Evolutionary conservation across 2,329 filamentous ascomycete species (phyloP).

Genomic region (Paecilomyces niveus): DNA sequence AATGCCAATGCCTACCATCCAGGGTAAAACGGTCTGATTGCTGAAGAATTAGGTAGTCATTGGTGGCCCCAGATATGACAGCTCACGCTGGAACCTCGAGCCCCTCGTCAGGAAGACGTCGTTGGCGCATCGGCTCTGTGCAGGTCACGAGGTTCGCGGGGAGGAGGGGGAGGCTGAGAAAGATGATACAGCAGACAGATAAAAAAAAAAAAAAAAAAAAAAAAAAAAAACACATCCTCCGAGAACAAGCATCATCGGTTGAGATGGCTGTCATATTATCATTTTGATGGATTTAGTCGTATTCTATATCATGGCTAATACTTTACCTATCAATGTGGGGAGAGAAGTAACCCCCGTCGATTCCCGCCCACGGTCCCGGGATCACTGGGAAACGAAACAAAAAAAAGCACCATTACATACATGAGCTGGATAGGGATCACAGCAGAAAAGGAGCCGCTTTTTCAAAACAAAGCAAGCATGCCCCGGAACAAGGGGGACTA

Average conservation of each 20-base stretch:
- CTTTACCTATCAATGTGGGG: background rate
- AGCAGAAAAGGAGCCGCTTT: background rate
- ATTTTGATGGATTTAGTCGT: background rate
- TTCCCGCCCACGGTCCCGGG: background rate
- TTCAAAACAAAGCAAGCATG: background rate
- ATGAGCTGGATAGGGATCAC: background rate
- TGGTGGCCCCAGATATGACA: background rate
- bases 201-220: conserved; percentile 8
- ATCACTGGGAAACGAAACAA: background rate
- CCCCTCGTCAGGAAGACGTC: background rate
- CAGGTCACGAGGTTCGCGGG: background rate
- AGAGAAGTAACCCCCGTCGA: background rate
- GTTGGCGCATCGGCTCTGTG: no score
- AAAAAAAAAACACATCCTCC: background rate
- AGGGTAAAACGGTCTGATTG: background rate
- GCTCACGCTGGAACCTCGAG: background rate
- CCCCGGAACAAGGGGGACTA: background rate
- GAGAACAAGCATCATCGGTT: background rate
- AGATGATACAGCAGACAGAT: background rate
- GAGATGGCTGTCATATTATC: background rate
- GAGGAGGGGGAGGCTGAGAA: background rate
- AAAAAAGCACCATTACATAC: background rate
- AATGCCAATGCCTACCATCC: background rate
- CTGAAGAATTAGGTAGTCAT: no score
- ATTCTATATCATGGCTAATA: background rate